A percentile compares a stretch with the other conserved stretches of the same genome.
phyloP scores from a whole-genome alignment of 139 green algal species.

The Bryopsis sp. region DNA sequence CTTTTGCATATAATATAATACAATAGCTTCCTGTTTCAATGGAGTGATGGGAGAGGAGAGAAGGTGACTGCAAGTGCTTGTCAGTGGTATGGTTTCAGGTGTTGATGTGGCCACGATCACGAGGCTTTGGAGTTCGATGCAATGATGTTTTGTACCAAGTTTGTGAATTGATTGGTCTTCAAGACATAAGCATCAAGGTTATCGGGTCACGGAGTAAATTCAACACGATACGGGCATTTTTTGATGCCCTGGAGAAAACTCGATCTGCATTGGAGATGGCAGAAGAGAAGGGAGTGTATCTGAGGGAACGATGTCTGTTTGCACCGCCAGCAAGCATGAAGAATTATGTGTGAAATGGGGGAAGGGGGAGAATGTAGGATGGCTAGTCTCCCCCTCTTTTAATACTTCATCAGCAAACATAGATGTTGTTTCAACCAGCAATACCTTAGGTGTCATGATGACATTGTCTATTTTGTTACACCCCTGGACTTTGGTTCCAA shows the following conservation, averaged over 20 bases:
- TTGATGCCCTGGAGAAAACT: conserved; percentile 11
- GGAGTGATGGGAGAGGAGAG: too few species aligned
- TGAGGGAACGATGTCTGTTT: conserved; percentile 12
- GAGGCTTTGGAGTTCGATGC: conserved; percentile 9
- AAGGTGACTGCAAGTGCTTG: not conserved
- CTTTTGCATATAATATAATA: not conserved
- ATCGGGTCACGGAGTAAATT: conserved; percentile 9
- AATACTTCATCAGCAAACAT: too few species aligned
- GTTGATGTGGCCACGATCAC: conserved; percentile 16
- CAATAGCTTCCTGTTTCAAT: too few species aligned
- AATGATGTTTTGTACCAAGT: conserved; percentile 5
- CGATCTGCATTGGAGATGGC: conserved; percentile 8
- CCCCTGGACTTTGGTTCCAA: too few species aligned
- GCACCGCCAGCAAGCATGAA: not conserved
- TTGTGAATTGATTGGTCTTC: conserved; percentile 16
- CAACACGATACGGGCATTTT: conserved; percentile 18
- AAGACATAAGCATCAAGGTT: conserved; percentile 20
- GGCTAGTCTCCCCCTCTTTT: too few species aligned
- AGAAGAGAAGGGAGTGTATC: conserved; percentile 19
- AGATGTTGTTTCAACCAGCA: too few species aligned
- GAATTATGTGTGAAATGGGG: too few species aligned
- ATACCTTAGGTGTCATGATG: too few species aligned
- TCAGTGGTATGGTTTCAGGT: not conserved
- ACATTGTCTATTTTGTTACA: too few species aligned
- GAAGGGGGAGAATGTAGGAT: too few species aligned